Percentiles rank a stretch among this genome's conserved stretches.
Evolutionary conservation across 169 alveolate genomes (phyloP).

Genomic region (Babesia ovata): DNA sequence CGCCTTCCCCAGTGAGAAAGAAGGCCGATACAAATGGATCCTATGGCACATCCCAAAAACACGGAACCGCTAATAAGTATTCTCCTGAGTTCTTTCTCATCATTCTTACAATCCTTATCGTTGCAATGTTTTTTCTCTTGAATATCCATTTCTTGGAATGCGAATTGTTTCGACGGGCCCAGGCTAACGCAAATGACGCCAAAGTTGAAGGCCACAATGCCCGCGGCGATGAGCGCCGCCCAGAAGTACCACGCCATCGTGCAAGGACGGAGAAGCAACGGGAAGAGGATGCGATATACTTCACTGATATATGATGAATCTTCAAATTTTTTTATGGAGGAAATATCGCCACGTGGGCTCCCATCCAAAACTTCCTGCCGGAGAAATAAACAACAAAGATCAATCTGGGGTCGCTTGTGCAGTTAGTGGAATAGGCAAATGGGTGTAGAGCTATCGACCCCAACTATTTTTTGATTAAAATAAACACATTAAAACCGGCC

Average conservation of each 20-base stretch:
- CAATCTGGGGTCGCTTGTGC: not conserved
- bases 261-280: not conserved
- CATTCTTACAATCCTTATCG: not conserved
- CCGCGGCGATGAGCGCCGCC: conserved; percentile 49
- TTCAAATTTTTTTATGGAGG: no score
- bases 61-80: conserved; percentile 67
- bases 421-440: not conserved
- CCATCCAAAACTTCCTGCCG: not conserved
- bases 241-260: conserved; percentile 24
- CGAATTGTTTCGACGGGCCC: conserved; percentile 69
- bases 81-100: conserved; percentile 33
- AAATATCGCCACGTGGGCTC: no score
- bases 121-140: conserved; percentile 28
- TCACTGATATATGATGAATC: not conserved
- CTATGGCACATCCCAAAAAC: conserved; percentile 77
- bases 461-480: no score
- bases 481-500: no score
- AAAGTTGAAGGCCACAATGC: conserved; percentile 71
- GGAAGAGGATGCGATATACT: not conserved
- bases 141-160: conserved; percentile 67
- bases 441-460: no score
- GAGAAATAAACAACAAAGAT: not conserved
- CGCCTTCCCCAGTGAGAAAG: conserved; percentile 70
- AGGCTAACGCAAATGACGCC: conserved; percentile 69
- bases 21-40: conserved; percentile 66